Evolutionary conservation across 768 basidiomycete genomes (phyloP).

Genomic region (Tricholoma sp.): DNA sequence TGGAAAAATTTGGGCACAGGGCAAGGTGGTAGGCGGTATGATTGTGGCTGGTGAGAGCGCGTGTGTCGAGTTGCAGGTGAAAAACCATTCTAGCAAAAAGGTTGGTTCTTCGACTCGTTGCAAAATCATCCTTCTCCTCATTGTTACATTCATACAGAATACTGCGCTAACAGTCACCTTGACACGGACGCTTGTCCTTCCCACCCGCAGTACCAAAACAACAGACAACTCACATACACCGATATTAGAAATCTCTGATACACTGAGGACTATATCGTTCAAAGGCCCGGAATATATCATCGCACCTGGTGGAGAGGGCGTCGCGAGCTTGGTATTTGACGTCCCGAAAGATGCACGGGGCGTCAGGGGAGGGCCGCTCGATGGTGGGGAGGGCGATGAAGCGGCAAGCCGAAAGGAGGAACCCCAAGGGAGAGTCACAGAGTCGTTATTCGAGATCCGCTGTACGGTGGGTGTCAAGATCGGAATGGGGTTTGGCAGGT

Average conservation of each 20-base stretch:
- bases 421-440: constrained; percentile 31
- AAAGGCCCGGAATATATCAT: constrained; percentile 72
- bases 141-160: constrained; percentile 41
- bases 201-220: constrained; percentile 26
- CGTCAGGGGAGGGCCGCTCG: constrained; percentile 54
- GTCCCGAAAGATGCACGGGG: constrained; percentile 65
- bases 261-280: constrained; percentile 63
- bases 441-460: constrained; percentile 64
- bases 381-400: constrained; percentile 57
- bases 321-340: constrained; percentile 76
- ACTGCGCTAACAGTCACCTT: constrained; percentile 59
- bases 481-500: constrained; percentile 71
- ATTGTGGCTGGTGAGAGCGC: constrained; percentile 64
- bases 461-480: constrained; percentile 60
- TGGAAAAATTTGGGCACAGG: constrained; percentile 78
- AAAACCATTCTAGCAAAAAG: constrained; percentile 80
- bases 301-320: constrained; percentile 67
- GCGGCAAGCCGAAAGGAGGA: constrained; percentile 48
- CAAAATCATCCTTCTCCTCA: not conserved
- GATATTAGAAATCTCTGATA: constrained; percentile 57
- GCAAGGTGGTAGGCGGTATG: constrained; percentile 55
- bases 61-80: constrained; percentile 72
- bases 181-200: constrained; percentile 54
- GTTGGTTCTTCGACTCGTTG: constrained; percentile 27
- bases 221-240: constrained; percentile 35